Percentiles rank a stretch among this genome's conserved stretches.
These are phyloP conservation scores for Apiospora kogelbergensis DNA, from an alignment of 2,329 filamentous ascomycete species.

Conservation along the genomic window DNA sequence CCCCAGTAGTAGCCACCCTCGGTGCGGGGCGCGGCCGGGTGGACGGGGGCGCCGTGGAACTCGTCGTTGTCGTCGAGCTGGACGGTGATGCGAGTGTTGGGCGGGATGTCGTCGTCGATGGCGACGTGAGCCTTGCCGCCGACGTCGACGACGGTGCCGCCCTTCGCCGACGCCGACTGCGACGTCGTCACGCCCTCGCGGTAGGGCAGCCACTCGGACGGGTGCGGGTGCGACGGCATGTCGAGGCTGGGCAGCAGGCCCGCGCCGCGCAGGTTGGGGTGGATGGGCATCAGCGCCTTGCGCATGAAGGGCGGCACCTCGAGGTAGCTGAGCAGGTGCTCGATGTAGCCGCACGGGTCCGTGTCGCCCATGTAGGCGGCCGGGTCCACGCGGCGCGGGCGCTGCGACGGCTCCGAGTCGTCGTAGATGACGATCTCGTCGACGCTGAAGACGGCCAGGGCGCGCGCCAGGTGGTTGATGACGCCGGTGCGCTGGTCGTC, in stretches of 20 bases:
- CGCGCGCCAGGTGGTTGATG: slow-evolving; percentile 75
- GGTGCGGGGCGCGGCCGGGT: slow-evolving; percentile 68
- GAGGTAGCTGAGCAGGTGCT: slow-evolving; percentile 76
- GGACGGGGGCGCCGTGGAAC: slow-evolving; percentile 58
- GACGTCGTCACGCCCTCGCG: slow-evolving; percentile 72
- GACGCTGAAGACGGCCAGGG: slow-evolving; percentile 78
- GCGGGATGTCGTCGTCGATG: slow-evolving; percentile 62
- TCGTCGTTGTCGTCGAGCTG: slow-evolving; percentile 53
- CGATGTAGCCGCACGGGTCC: slow-evolving; percentile 78
- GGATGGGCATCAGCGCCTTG: slow-evolving; percentile 71
- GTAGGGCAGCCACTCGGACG: slow-evolving; percentile 76
- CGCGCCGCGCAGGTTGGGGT: slow-evolving; percentile 73
- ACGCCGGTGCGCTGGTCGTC: slow-evolving; percentile 74
- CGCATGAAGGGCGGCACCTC: slow-evolving; percentile 84
- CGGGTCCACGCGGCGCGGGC: slow-evolving; percentile 48
- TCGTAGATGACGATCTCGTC: slow-evolving; percentile 84
- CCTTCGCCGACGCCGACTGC: slow-evolving; percentile 37
- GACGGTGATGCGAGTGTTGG: slow-evolving; percentile 72
- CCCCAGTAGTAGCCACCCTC: slow-evolving; percentile 87
- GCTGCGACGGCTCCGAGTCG: slow-evolving; percentile 55
- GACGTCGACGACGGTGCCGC: slow-evolving; percentile 58
- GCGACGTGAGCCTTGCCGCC: slow-evolving; percentile 55
- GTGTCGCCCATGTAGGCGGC: slow-evolving; percentile 65
- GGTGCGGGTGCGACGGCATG: slow-evolving; percentile 79
- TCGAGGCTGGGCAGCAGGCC: slow-evolving; percentile 76